These are phyloP conservation scores for Oemleria cerasiformis DNA, from an alignment of 306 rosid genomes.

Conservation along the genomic window DNA sequence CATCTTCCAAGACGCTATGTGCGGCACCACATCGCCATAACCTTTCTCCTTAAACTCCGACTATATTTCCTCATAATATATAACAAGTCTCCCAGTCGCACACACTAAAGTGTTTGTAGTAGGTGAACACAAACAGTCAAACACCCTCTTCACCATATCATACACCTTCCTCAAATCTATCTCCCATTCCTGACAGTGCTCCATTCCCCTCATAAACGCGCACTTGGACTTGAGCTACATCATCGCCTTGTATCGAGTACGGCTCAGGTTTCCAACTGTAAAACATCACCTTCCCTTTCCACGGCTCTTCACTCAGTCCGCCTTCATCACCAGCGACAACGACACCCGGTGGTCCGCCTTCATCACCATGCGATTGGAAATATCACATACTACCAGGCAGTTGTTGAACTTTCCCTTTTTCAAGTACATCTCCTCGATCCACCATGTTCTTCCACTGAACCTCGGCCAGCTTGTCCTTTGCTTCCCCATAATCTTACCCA, in stretches of 20 bases:
- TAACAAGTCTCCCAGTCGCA: conserved; percentile 5
- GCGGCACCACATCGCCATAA: conserved; percentile 46
- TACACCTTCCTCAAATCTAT: no score
- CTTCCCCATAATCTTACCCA: not conserved
- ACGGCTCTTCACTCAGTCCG: not conserved
- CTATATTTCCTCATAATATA: conserved; percentile 42
- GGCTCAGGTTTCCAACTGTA: not conserved
- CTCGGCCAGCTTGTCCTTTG: not conserved
- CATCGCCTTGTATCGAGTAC: not conserved
- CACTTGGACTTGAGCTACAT: not conserved
- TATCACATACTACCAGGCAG: not conserved
- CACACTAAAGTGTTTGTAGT: no score
- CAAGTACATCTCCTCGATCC: not conserved
- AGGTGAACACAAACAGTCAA: no score
- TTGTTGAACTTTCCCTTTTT: not conserved
- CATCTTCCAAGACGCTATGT: conserved; percentile 59
- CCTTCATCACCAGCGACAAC: not conserved
- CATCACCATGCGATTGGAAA: no score
- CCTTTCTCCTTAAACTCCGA: conserved; percentile 47
- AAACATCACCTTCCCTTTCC: not conserved
- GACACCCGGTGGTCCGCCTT: no score
- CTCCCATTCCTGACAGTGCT: no score
- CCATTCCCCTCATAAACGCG: not conserved
- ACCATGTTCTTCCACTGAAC: not conserved
- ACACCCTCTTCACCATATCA: no score